Percentiles rank a stretch among this genome's conserved stretches.
Evolutionary conservation across 768 basidiomycete species (phyloP).

Genomic region (Leccinum subtestaceum): DNA sequence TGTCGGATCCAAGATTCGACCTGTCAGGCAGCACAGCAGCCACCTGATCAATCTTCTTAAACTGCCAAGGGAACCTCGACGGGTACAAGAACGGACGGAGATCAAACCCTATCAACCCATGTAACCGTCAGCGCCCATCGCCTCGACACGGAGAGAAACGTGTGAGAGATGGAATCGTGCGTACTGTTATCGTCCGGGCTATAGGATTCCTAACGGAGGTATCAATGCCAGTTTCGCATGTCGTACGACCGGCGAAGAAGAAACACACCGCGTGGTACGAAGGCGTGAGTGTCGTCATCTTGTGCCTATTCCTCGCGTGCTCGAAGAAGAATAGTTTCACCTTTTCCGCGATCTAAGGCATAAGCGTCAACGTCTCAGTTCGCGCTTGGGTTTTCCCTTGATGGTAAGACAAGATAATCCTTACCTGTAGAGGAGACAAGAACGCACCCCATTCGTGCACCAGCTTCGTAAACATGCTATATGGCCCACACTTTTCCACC

Average conservation of each 20-base stretch:
- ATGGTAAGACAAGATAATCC: background rate
- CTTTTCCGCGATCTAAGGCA: constrained; percentile 79
- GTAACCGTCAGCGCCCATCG: constrained; percentile 2
- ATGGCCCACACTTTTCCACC: constrained; percentile 96
- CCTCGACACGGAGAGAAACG: too few species aligned
- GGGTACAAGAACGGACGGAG: constrained; percentile 96
- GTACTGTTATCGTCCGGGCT: constrained; percentile 94
- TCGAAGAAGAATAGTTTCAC: constrained; percentile 98
- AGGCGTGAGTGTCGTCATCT: constrained; percentile 97
- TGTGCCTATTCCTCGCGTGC: constrained; percentile 94
- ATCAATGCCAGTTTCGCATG: background rate
- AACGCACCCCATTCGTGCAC: constrained; percentile 89
- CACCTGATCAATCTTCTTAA: constrained; percentile 88
- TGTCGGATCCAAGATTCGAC: constrained; percentile 42
- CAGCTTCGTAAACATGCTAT: constrained; percentile 95
- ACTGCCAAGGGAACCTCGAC: constrained; percentile 94
- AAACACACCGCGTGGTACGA: constrained; percentile 85
- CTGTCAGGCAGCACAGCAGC: constrained; percentile 75
- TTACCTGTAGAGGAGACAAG: constrained; percentile 79
- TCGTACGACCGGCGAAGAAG: background rate
- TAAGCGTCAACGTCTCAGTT: background rate
- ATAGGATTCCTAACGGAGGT: constrained; percentile 73
- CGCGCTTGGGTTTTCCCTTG: background rate
- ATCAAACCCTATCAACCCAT: constrained; percentile 69
- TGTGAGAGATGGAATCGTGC: constrained; percentile 20